phyloP scores from a whole-genome alignment of 2,329 filamentous ascomycete species.

The Paecilomyces sp. region DNA sequence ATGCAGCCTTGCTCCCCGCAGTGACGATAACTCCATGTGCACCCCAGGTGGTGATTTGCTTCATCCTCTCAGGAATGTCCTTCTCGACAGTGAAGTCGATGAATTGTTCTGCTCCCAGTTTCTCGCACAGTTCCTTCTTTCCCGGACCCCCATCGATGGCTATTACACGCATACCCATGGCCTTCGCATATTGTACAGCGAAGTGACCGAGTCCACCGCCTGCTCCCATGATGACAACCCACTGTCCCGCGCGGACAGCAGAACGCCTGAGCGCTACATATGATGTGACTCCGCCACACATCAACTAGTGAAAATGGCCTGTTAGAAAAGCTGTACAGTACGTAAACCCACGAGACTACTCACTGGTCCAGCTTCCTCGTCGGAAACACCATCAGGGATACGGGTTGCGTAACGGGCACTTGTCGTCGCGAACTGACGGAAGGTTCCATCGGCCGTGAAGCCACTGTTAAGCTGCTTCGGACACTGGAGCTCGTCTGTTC shows the following conservation, averaged over 20 bases:
- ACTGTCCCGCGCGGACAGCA: conserved; percentile 18
- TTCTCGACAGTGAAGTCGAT: conserved; percentile 26
- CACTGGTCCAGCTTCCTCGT: background rate
- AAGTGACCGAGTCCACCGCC: conserved; percentile 24
- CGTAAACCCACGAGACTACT: background rate
- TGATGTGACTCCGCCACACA: conserved; percentile 31
- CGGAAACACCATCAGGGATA: conserved; percentile 26
- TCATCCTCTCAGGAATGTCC: conserved; percentile 26
- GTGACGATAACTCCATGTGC: conserved; percentile 30
- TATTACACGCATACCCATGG: conserved; percentile 13
- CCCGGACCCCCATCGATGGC: conserved; percentile 8
- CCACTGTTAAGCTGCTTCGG: conserved; percentile 28
- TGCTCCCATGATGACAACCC: conserved; percentile 16
- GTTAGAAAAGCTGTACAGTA: conserved; percentile 16
- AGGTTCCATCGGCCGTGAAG: conserved; percentile 30
- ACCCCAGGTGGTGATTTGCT: conserved; percentile 26
- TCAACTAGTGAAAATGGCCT: conserved; percentile 26
- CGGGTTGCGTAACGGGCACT: conserved; percentile 27
- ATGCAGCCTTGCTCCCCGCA: conserved; percentile 26
- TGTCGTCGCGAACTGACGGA: conserved; percentile 29
- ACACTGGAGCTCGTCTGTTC: conserved; percentile 29
- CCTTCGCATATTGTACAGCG: conserved; percentile 25
- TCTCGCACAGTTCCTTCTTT: conserved; percentile 27
- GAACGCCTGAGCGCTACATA: conserved; percentile 8
- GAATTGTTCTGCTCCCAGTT: conserved; percentile 29